Evolutionary conservation across 148 eudicot genomes (phyloP).

Genomic region (Chenopodium album): DNA sequence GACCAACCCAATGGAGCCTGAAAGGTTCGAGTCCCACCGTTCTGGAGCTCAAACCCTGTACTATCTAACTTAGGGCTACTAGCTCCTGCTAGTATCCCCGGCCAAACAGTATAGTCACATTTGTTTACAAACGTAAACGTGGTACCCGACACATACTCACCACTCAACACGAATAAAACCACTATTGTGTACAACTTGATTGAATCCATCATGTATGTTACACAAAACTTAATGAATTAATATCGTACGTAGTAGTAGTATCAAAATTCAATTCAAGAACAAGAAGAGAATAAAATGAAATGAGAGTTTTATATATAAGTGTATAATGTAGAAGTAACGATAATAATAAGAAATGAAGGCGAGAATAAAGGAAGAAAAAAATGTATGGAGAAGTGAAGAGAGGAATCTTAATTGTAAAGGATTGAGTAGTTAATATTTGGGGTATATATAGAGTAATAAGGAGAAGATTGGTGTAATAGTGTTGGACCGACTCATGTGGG

Average conservation of each 20-base stretch:
- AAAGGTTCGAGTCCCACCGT: constrained; percentile 44
- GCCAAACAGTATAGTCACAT: constrained; percentile 73
- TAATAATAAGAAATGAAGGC: too few species aligned
- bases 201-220: background rate
- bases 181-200: background rate
- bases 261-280: background rate
- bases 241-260: background rate
- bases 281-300: too few species aligned
- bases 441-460: constrained; percentile 18
- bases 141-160: constrained; percentile 30
- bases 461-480: constrained; percentile 13
- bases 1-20: constrained; percentile 87
- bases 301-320: too few species aligned
- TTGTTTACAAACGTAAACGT: constrained; percentile 73
- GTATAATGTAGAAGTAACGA: too few species aligned
- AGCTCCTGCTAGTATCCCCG: constrained; percentile 51
- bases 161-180: background rate
- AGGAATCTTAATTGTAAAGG: constrained; percentile 20
- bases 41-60: constrained; percentile 64
- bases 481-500: constrained; percentile 24
- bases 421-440: background rate
- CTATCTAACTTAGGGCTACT: constrained; percentile 50
- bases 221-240: background rate
- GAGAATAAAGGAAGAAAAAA: background rate
- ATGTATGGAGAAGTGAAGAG: background rate